Base-by-base conservation (phyloP, 2,329 filamentous ascomycete species). In the Canariomyces notabilis region DNA sequence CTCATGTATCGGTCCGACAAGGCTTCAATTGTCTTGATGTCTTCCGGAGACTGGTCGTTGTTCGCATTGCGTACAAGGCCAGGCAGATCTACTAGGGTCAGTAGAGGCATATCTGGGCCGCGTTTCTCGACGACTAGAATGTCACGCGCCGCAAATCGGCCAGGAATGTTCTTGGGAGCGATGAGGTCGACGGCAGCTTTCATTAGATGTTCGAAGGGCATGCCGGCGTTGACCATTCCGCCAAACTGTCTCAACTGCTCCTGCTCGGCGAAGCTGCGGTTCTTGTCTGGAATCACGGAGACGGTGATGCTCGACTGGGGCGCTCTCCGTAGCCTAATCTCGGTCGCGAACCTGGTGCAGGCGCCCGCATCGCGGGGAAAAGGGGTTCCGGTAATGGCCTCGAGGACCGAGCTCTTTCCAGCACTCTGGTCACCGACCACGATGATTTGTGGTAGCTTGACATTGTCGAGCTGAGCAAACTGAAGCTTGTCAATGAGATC, bases 381-480 rank as follows among this genome's bases (percentile, higher is more conserved):
- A 0, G 74, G 73, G 8, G 80, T 78, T 19, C 77, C 77, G 0
- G 78, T 81, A 31, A 84, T 68, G n/a, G 79, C 78, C 56, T 82
- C 79, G 2, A 83, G 70, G 1, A 81, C 76, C 4, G 79, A 82
- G 54, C 75, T 80, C 61, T 83, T 83, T 16, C 80, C 80, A 5
- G 77, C 75, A 2, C 77, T 82, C 61, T 83, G 79, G 58, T 83
- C 78, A 22, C 80, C 79, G 26, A 80, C 80, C 19, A 83, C 79
- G 37, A 83, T 78, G 29, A 83, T 76, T 57, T 83, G 78, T 16
- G 56, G 57, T 2, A 60, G 50, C 42, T 59, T 60, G 51, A 63
- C 61, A 57, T 62, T 62, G 51, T 64, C 61, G 31, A 64, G 57
- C 45, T 63, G 61, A 9, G 61, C 61, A 42, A 61, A 64, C 44